Percentiles rank a stretch among this genome's conserved stretches.
Evolutionary conservation across 495 filamentous ascomycete genomes (phyloP).

Genomic region (Neurospora intermedia): DNA sequence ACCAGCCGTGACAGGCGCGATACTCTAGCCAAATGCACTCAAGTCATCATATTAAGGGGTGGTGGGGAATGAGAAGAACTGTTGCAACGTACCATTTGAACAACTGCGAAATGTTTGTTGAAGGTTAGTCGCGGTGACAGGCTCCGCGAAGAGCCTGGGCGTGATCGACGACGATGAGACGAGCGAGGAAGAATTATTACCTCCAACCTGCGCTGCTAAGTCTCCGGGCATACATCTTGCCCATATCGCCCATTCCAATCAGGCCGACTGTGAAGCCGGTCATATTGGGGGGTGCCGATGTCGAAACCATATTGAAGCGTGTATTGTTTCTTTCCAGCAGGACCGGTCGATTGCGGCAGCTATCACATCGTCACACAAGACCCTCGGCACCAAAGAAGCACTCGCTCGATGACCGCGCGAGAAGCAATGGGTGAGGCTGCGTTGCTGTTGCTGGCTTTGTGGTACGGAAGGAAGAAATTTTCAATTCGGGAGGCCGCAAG

Average conservation of each 20-base stretch:
- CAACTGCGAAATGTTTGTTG: constrained; percentile 13
- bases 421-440: neutral
- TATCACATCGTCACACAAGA: neutral
- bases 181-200: constrained; percentile 41
- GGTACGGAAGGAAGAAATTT: constrained; percentile 7
- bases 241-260: constrained; percentile 99
- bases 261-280: constrained; percentile 70
- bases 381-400: neutral
- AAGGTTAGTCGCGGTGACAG: constrained; percentile 1
- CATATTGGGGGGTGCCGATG: constrained; percentile 29
- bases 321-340: neutral
- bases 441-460: constrained; percentile 4
- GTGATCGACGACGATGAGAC: neutral
- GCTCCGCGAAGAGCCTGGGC: neutral
- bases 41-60: constrained; percentile 73
- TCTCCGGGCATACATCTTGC: constrained; percentile 92
- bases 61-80: constrained; percentile 2
- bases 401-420: neutral
- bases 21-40: constrained; percentile 99
- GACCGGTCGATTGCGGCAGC: neutral
- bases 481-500: constrained; percentile 2
- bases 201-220: constrained; percentile 90
- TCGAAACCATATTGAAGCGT: constrained; percentile 7
- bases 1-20: constrained; percentile 38
- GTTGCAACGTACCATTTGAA: constrained; percentile 10